Base-by-base conservation (phyloP, 169 alveolate genomes). In the Babesia sp. region DNA sequence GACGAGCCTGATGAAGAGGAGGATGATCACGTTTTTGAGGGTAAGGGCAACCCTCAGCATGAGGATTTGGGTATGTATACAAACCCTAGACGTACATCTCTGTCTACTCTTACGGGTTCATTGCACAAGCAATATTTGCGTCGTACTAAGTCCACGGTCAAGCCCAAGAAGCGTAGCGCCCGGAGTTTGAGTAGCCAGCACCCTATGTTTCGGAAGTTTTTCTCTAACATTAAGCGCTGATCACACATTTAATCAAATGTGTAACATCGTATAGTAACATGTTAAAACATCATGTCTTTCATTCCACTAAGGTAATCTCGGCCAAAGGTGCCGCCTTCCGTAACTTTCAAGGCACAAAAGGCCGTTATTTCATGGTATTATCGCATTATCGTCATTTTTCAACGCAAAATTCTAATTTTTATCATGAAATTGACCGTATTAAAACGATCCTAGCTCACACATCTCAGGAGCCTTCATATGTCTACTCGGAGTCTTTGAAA, bases 1-100 rank as follows among this genome's bases (percentile, higher is more conserved):
- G 87, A 83, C 41, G 93, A 88, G 37, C 78, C 71, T 14, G 90
- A 88, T 54, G 85, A 78, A 29, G 93, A 88, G 56, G 93, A 88
- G 42, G 93, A 88, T 46, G 67, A 58, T 16, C 67, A 58, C 71
- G 39, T 70, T 41, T 73, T 5, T 50, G 69, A 53, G 64, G 70
- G 50, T 14, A 39, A 50, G 53, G 61, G 6, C 67, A 77, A 64
- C 51, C 44, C 58, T 36, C 63, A 56, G 53, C 55, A 42, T 16
- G 33, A 9, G 37, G 39, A 72, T 48, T 20, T 31, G 63, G 48
- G 12, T 39, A 33, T 44, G 55, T 37, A 29, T 54, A 71, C 29
- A 45, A 48, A 20, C 70, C 75, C 16, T 77, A 79, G 34, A 22
- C 54, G 26, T 18, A 68, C 56, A 45, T 59, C 54, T 48, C 81